Evolutionary conservation across 106 monocot species (phyloP).

Genomic region (Allium sativum): DNA sequence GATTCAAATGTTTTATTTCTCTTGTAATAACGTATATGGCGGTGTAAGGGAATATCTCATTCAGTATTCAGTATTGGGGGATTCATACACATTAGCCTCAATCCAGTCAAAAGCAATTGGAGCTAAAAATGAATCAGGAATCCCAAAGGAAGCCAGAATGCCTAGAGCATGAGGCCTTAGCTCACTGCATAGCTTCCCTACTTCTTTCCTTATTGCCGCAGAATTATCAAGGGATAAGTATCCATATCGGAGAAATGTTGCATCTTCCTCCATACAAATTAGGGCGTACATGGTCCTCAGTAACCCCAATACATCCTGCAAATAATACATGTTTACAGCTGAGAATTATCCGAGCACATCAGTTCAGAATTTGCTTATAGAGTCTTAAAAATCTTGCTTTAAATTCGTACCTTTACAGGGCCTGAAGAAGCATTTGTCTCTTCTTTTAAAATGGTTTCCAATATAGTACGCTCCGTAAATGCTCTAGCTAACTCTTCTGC

Average conservation of each 20-base stretch:
- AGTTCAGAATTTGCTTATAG: too few relatives aligned
- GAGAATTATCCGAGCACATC: too few relatives aligned
- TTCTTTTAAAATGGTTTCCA: constrained; percentile 40
- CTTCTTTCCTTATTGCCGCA: constrained; percentile 67
- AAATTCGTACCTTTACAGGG: constrained; percentile 44
- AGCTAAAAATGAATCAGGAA: constrained; percentile 66
- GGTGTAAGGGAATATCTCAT: background rate
- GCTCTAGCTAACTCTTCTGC: constrained; percentile 77
- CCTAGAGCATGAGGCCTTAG: constrained; percentile 66
- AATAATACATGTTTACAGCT: background rate
- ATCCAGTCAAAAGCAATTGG: constrained; percentile 94
- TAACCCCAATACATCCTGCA: constrained; percentile 63
- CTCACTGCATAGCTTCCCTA: constrained; percentile 43
- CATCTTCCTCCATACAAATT: constrained; percentile 69
- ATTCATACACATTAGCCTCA: constrained; percentile 63
- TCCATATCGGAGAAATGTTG: constrained; percentile 77
- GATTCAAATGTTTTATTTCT: too few relatives aligned
- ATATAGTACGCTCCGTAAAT: constrained; percentile 62
- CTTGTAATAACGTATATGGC: too few relatives aligned
- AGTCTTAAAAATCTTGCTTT: too few relatives aligned
- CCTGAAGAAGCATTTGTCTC: constrained; percentile 26
- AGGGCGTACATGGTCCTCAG: constrained; percentile 73
- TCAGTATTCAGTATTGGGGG: background rate
- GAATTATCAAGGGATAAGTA: constrained; percentile 43
- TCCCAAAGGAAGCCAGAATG: constrained; percentile 71